These are phyloP conservation scores for Cylindrodendrum hubeiense DNA, from an alignment of 2,329 filamentous ascomycete genomes.

Conservation along the genomic window DNA sequence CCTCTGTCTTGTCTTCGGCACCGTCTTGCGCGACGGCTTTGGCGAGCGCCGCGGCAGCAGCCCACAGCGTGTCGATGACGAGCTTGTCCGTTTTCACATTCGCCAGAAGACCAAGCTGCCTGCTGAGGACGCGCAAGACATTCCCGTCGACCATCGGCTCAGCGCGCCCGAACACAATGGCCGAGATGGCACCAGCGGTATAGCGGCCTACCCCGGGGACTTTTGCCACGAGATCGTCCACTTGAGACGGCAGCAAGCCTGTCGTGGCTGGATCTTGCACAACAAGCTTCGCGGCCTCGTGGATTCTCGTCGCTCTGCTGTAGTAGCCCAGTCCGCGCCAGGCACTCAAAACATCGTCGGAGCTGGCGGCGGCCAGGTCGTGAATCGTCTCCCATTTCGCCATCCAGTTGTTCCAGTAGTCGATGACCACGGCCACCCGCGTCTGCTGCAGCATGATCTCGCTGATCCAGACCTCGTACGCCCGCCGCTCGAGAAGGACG, in stretches of 20 bases:
- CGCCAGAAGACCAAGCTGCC: constrained; percentile 69
- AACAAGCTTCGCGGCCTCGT: constrained; percentile 66
- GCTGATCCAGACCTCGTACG: constrained; percentile 76
- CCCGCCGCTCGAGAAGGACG: constrained; percentile 62
- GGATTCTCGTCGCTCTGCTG: constrained; percentile 71
- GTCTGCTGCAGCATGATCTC: constrained; percentile 78
- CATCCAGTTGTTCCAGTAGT: constrained; percentile 75
- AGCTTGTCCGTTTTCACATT: constrained; percentile 68
- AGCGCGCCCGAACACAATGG: constrained; percentile 71
- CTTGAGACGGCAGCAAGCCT: constrained; percentile 63
- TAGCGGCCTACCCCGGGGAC: constrained; percentile 73
- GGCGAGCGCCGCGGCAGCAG: constrained; percentile 67
- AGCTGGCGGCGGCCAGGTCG: constrained; percentile 64
- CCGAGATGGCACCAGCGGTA: constrained; percentile 72
- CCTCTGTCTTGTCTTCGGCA: constrained; percentile 31
- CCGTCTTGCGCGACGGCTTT: constrained; percentile 61
- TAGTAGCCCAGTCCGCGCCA: constrained; percentile 76
- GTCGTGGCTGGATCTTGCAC: constrained; percentile 54
- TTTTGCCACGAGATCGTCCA: constrained; percentile 59
- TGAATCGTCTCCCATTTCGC: constrained; percentile 69
- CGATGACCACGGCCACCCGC: constrained; percentile 70
- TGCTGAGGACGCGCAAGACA: constrained; percentile 70
- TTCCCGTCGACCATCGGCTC: constrained; percentile 75
- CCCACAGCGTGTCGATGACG: constrained; percentile 68
- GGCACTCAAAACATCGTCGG: constrained; percentile 68